Base-by-base conservation (phyloP, 1,284 basidiomycete species). In the Porodaedalea pini region DNA sequence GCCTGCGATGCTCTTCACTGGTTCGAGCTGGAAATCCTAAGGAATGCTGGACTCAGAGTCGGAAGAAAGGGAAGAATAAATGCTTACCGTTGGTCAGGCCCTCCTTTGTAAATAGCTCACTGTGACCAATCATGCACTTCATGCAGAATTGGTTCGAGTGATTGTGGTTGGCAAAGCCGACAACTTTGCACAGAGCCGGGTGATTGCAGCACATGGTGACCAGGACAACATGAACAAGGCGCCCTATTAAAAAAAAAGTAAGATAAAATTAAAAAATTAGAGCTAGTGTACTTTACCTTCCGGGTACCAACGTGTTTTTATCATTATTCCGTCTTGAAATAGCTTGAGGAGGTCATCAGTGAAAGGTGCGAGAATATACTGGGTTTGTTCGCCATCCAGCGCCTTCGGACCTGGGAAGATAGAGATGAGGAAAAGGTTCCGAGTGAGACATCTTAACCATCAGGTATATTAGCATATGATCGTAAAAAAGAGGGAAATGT, bases 381-480 rank as follows among this genome's bases (percentile, higher is more conserved):
- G 57, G 8, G 58, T 34, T 41, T 61, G 32, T 21, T 59, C 31
- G 10, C 36, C 17, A 17, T 44, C 54, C 1, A 51, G 54, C 29
- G 61, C 62, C 10, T 50, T 41, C 1, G 62, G 60, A n/a, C 62
- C 60, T n/a, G 62, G 59, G 1, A 55, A 56, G 1, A 61, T 54
- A 8, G n/a, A 21, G 13, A 44, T 6, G 1, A 61, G 17, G 0
- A 54, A 19, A 4, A 61, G 44, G 45, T 62, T 62, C 1, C 48
- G 11, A 1, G 50, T 23, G 7, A 37, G 53, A 45, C 52, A 62
- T 21, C 60, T 56, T 19, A 4, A 48, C 15, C 23, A 5, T 8
- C n/a, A n/a, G n/a, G n/a, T 8, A 17, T n/a, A 6, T 40, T 10
- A 40, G 39, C 19, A 17, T 4, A 17, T 39, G 19, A 39, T 13